Evolutionary conservation across 1,284 basidiomycete species (phyloP).

Genomic region (Heimioporus punctisporus): DNA sequence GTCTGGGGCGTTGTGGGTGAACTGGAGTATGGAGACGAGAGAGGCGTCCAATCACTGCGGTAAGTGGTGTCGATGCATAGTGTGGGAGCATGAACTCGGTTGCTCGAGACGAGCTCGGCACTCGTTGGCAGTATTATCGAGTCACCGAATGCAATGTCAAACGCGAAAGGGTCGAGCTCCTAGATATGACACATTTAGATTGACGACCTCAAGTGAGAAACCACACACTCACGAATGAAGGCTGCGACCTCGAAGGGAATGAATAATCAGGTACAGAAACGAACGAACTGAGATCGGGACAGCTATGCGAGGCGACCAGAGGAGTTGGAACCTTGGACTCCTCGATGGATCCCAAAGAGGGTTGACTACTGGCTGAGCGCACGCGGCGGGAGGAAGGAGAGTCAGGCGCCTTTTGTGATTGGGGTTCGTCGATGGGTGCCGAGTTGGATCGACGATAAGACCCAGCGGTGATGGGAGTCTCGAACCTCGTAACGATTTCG

Average conservation of each 20-base stretch:
- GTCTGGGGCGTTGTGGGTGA: slow-evolving; percentile 29
- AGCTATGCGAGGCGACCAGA: slow-evolving; percentile 24
- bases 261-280: slow-evolving; percentile 27
- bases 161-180: slow-evolving; percentile 30
- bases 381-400: slow-evolving; percentile 11
- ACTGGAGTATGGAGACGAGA: slow-evolving; percentile 34
- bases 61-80: slow-evolving; percentile 29
- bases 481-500: slow-evolving; percentile 68
- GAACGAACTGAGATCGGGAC: slow-evolving; percentile 30
- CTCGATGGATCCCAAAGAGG: slow-evolving; percentile 6
- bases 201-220: neutral
- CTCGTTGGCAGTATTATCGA: slow-evolving; percentile 25
- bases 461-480: slow-evolving; percentile 68
- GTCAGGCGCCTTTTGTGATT: slow-evolving; percentile 7
- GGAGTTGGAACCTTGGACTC: slow-evolving; percentile 4
- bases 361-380: slow-evolving; percentile 30
- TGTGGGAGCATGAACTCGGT: slow-evolving; percentile 28
- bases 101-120: slow-evolving; percentile 11
- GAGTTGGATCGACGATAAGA: slow-evolving; percentile 56
- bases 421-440: slow-evolving; percentile 37
- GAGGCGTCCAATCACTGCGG: slow-evolving; percentile 29
- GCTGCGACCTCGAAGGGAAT: slow-evolving; percentile 40
- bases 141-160: slow-evolving; percentile 30
- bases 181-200: slow-evolving; percentile 9
- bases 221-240: slow-evolving; percentile 48